phyloP scores from a whole-genome alignment of 345 rosid genomes.

The Arabis alpina region DNA sequence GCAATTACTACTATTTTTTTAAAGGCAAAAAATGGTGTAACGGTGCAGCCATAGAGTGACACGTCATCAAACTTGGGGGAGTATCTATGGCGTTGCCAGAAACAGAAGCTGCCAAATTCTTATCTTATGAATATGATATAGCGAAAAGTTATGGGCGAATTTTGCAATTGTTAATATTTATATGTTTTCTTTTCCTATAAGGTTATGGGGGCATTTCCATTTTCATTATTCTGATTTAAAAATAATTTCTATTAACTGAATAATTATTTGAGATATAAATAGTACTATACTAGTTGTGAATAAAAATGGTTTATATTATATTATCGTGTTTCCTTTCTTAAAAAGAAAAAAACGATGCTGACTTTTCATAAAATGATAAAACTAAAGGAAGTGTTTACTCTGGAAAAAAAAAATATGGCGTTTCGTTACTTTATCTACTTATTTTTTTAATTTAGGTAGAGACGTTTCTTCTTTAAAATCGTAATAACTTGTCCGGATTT shows the following conservation, averaged over 20 bases:
- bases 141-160: not conserved
- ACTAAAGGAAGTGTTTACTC: not conserved
- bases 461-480: conserved; percentile 41
- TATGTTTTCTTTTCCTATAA: not conserved
- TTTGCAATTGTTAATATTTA: not conserved
- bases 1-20: not conserved
- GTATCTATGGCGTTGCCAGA: conserved; percentile 35
- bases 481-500: conserved; percentile 41
- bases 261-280: not conserved
- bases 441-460: conserved; percentile 32
- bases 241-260: not conserved
- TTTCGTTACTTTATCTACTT: conserved; percentile 38
- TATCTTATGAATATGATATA: not conserved
- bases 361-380: conserved; percentile 28
- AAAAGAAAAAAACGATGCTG: conserved; percentile 2
- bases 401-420: conserved; percentile 5
- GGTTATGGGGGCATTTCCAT: not conserved
- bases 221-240: not conserved
- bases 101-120: conserved; percentile 35
- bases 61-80: conserved; percentile 26
- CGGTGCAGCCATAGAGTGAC: conserved; percentile 40
- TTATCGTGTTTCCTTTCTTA: not conserved
- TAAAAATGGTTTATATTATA: not conserved
- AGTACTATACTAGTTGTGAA: not conserved
- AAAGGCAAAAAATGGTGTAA: conserved; percentile 6